These are phyloP conservation scores for Corylus avellana DNA, from an alignment of 306 rosid species.

Conservation along the genomic window DNA sequence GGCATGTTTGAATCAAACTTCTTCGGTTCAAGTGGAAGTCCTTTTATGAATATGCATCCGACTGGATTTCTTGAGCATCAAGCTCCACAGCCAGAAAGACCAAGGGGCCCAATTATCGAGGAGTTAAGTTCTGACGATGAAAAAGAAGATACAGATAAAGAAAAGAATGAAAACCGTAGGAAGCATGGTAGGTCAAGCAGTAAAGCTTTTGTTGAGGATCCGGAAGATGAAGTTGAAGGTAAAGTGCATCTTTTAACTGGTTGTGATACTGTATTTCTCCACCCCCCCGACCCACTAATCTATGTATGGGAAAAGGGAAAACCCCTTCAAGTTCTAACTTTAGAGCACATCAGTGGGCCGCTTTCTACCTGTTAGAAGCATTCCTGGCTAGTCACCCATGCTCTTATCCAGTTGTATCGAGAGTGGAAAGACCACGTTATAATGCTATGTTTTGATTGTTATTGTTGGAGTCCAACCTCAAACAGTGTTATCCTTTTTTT, in stretches of 20 bases:
- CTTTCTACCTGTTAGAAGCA: too few relatives aligned
- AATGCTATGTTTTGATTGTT: neutral
- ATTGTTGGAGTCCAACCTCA: slow-evolving; percentile 12
- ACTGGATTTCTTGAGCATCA: slow-evolving; percentile 57
- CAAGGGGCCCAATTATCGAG: slow-evolving; percentile 77
- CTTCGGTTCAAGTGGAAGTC: slow-evolving; percentile 47
- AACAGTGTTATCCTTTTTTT: neutral
- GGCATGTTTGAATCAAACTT: slow-evolving; percentile 57
- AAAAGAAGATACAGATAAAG: slow-evolving; percentile 43
- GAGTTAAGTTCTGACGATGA: slow-evolving; percentile 78
- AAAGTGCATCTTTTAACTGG: slow-evolving; percentile 13
- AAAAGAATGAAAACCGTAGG: slow-evolving; percentile 51
- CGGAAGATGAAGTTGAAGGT: slow-evolving; percentile 72
- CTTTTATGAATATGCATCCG: slow-evolving; percentile 48
- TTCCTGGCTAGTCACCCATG: too few relatives aligned
- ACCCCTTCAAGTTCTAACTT: too few relatives aligned
- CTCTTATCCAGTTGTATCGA: too few relatives aligned
- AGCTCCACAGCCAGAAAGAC: slow-evolving; percentile 46
- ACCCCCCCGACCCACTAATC: too few relatives aligned
- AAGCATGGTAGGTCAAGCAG: slow-evolving; percentile 53
- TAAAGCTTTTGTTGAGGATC: slow-evolving; percentile 51
- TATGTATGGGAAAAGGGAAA: too few relatives aligned
- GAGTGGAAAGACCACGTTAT: neutral
- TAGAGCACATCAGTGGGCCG: too few relatives aligned
- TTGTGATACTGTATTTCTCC: too few relatives aligned